A percentile compares a stretch with the other conserved stretches of the same genome.
Evolutionary conservation across 2,329 filamentous ascomycete species (phyloP).

Genomic region (Calonectria ilicicola): DNA sequence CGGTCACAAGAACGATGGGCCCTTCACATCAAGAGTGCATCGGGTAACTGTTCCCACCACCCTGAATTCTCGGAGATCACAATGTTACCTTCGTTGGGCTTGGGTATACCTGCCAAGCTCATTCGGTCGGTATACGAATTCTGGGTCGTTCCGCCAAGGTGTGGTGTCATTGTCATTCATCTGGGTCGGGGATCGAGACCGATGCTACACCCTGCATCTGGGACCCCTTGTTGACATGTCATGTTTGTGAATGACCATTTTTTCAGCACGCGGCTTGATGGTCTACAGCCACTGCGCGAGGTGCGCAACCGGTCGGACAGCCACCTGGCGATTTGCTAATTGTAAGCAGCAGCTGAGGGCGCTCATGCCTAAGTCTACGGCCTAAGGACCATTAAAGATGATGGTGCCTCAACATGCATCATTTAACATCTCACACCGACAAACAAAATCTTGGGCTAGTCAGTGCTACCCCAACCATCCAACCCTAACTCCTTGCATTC

Average conservation of each 20-base stretch:
- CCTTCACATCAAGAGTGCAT: neutral
- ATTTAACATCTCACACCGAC: slow-evolving; percentile 7
- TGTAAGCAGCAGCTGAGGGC: neutral
- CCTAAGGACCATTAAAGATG: neutral
- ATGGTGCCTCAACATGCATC: neutral
- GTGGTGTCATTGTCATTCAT: neutral
- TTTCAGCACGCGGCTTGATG: slow-evolving; percentile 9
- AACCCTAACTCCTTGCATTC: slow-evolving; percentile 28
- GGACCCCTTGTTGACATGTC: slow-evolving; percentile 12
- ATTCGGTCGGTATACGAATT: slow-evolving; percentile 4
- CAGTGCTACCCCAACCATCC: slow-evolving; percentile 4
- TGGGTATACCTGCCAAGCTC: neutral
- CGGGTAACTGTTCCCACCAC: neutral
- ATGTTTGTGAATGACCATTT: slow-evolving; percentile 8
- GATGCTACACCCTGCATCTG: slow-evolving; percentile 14
- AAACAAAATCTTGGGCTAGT: neutral
- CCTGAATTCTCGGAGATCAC: neutral
- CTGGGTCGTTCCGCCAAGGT: slow-evolving; percentile 11
- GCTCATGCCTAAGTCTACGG: neutral
- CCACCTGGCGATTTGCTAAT: neutral
- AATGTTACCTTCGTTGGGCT: neutral
- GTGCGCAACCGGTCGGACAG: neutral
- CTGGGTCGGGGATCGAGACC: slow-evolving; percentile 14
- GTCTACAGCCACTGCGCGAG: neutral
- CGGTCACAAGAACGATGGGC: neutral